Evolutionary conservation across 2,329 filamentous ascomycete species (phyloP).

Genomic region (Macroventuria anomochaeta): DNA sequence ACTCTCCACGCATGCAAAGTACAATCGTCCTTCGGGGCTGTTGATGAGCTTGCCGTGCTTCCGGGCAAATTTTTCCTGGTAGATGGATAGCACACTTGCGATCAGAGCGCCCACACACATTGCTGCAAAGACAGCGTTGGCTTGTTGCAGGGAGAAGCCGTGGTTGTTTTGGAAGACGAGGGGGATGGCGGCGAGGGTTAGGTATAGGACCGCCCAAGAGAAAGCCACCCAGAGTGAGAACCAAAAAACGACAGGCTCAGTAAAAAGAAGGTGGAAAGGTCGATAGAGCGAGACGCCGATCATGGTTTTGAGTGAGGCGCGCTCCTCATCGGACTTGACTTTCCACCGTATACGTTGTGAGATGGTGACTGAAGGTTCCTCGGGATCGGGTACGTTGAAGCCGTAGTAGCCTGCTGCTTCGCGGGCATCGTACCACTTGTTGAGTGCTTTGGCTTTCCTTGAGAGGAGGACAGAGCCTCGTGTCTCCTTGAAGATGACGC

Average conservation of each 20-base stretch:
- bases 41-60: constrained; percentile 49
- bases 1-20: constrained; percentile 80
- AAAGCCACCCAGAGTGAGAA: constrained; percentile 92
- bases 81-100: constrained; percentile 72
- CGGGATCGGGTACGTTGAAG: constrained; percentile 53
- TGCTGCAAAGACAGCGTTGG: constrained; percentile 75
- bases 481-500: constrained; percentile 79
- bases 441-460: constrained; percentile 74
- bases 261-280: constrained; percentile 78
- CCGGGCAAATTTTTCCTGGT: constrained; percentile 71
- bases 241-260: constrained; percentile 80
- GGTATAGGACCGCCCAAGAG: constrained; percentile 86
- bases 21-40: constrained; percentile 77
- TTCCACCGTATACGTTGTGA: constrained; percentile 75
- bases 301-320: constrained; percentile 71
- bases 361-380: constrained; percentile 35
- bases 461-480: constrained; percentile 80
- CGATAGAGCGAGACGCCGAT: constrained; percentile 76
- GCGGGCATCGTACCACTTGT: constrained; percentile 77
- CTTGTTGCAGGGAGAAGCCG: constrained; percentile 70
- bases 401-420: constrained; percentile 69
- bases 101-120: constrained; percentile 72
- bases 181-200: constrained; percentile 81
- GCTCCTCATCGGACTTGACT: constrained; percentile 78
- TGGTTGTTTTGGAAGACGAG: constrained; percentile 75